Conservation (phyloP, 108 stramenopile species). For the Parietichytrium sp. region DNA sequence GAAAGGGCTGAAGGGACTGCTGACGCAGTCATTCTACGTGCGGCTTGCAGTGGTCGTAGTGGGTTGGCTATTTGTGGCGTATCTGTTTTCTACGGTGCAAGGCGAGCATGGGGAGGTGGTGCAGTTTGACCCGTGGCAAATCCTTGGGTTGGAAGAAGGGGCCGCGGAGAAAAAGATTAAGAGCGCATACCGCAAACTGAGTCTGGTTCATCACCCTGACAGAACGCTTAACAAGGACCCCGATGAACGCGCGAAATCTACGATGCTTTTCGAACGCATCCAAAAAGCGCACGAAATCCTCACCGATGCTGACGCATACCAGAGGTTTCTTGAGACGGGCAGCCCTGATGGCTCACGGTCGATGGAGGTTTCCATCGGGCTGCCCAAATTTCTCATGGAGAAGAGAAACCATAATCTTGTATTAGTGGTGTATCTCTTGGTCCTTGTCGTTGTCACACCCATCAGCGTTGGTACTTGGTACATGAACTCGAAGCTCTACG, state of each 20-base stretch:
- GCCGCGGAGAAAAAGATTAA: conserved; percentile 9
- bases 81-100: not conserved
- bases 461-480: conserved; percentile 46
- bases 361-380: conserved; percentile 46
- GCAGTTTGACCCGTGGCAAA: conserved; percentile 45
- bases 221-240: conserved; percentile 35
- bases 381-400: conserved; percentile 39
- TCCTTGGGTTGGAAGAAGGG: conserved; percentile 37
- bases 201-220: conserved; percentile 41
- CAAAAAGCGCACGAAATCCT: conserved; percentile 42
- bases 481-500: conserved; percentile 47
- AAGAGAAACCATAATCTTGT: conserved; percentile 41
- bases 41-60: not conserved
- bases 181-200: conserved; percentile 42
- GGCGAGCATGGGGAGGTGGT: conserved; percentile 38
- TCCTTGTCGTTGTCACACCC: conserved; percentile 44
- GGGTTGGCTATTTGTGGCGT: conserved; percentile 41
- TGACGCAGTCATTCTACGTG: not conserved
- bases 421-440: conserved; percentile 41
- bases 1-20: not conserved
- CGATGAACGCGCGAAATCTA: conserved; percentile 20
- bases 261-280: conserved; percentile 42
- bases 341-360: conserved; percentile 45
- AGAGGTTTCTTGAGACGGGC: conserved; percentile 39
- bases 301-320: conserved; percentile 41